Conservation (phyloP, 306 rosid genomes). For the Casuarina glauca region DNA sequence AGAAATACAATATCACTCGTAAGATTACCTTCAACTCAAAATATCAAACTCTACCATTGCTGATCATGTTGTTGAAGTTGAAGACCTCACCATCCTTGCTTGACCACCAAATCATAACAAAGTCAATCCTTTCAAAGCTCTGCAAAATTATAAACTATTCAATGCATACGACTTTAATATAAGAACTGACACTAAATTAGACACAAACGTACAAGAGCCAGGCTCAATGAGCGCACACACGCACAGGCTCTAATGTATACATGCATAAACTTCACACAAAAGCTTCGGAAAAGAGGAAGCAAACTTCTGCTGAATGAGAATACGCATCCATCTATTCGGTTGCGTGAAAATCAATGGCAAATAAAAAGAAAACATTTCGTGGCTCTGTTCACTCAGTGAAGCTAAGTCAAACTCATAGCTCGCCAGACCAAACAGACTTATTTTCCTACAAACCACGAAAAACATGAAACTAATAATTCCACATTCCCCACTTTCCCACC, state of each 20-base stretch:
- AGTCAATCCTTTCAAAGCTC: neutral
- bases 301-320: neutral
- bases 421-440: neutral
- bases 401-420: constrained; percentile 1
- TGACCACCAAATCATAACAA: neutral
- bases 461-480: neutral
- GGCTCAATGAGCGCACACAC: too few relatives aligned
- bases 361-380: neutral
- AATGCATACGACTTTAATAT: neutral
- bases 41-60: neutral
- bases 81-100: constrained; percentile 3
- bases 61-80: constrained; percentile 16
- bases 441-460: neutral
- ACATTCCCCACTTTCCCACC: neutral
- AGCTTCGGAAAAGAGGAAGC: neutral
- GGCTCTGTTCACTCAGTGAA: neutral
- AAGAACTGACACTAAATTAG: neutral
- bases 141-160: neutral
- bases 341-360: neutral
- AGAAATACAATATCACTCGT: neutral
- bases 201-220: neutral
- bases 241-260: too few relatives aligned
- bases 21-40: constrained; percentile 19
- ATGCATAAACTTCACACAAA: neutral
- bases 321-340: neutral